Conservation (phyloP, 1,284 basidiomycete species). For the Sphaerobolus stellatus region DNA sequence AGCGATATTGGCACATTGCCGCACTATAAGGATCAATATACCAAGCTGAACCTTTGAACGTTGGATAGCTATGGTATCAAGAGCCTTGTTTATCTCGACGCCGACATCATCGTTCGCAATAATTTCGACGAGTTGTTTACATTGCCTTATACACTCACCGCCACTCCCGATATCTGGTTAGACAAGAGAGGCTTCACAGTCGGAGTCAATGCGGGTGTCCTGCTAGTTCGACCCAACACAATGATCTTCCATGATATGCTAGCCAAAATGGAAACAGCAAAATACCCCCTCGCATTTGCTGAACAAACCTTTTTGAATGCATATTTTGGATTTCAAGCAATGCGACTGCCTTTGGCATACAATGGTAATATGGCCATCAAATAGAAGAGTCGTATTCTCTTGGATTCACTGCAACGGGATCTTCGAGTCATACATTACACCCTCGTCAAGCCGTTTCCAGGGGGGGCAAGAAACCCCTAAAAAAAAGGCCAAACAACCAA, state of each 20-base stretch:
- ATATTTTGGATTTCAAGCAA: conserved; percentile 38
- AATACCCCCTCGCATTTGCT: conserved; percentile 36
- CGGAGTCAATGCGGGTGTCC: conserved; percentile 45
- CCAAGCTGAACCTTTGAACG: conserved; percentile 45
- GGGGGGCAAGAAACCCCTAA: no score
- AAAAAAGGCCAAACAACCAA: no score
- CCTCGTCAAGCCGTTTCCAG: conserved; percentile 40
- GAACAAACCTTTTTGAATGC: conserved; percentile 48
- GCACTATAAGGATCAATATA: conserved; percentile 44
- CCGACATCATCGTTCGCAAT: conserved; percentile 41
- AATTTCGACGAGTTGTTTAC: conserved; percentile 49
- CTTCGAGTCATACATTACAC: conserved; percentile 45
- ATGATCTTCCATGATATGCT: conserved; percentile 38
- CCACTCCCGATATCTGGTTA: conserved; percentile 42
- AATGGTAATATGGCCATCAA: conserved; percentile 49
- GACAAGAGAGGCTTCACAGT: conserved; percentile 36
- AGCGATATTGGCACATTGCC: conserved; percentile 33
- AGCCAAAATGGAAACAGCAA: conserved; percentile 32
- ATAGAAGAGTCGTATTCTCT: conserved; percentile 33
- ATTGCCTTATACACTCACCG: conserved; percentile 42
- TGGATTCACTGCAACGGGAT: conserved; percentile 34
- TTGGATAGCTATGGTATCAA: conserved; percentile 35
- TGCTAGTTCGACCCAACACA: conserved; percentile 37
- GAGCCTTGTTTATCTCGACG: conserved; percentile 40
- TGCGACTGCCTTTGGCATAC: conserved; percentile 44